These are phyloP conservation scores for Vigna nakashimae DNA, from an alignment of 306 rosid genomes.

Conservation along the genomic window DNA sequence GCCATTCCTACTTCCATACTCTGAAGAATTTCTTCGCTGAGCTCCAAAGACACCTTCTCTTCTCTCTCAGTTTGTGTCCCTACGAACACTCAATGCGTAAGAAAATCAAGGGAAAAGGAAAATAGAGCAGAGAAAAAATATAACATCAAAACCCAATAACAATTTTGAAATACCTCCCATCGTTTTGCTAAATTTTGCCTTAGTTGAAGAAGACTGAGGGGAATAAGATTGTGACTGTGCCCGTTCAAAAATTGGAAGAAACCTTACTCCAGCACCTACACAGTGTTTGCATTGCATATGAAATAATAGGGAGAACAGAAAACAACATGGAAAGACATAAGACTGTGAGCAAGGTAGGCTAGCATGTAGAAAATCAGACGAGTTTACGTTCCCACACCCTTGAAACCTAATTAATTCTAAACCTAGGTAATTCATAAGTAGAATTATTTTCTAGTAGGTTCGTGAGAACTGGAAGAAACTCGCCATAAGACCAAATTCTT, in stretches of 20 bases:
- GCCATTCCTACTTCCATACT: constrained; percentile 99
- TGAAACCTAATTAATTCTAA: no score
- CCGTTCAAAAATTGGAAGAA: neutral
- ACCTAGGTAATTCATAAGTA: no score
- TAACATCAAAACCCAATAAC: neutral
- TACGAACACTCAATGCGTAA: constrained; percentile 16
- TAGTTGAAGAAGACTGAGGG: neutral
- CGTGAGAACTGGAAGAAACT: no score
- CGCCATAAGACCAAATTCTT: no score
- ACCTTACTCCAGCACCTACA: neutral
- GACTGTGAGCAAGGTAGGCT: no score
- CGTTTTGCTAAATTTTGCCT: neutral
- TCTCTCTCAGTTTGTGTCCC: constrained; percentile 79
- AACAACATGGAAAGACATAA: neutral
- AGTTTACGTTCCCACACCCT: no score
- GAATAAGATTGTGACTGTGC: constrained; percentile 8
- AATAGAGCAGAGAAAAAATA: neutral
- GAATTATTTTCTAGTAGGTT: no score
- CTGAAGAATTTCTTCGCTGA: constrained; percentile 89
- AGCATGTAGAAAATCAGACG: no score
- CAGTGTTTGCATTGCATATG: neutral
- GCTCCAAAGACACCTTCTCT: constrained; percentile 91
- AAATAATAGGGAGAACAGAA: neutral
- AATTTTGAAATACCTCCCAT: constrained; percentile 63
- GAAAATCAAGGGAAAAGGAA: neutral